A percentile compares a stretch with the other conserved stretches of the same genome.
phyloP scores from a whole-genome alignment of 2,329 filamentous ascomycete genomes.

The Arthrobotrys sphaeroides region DNA sequence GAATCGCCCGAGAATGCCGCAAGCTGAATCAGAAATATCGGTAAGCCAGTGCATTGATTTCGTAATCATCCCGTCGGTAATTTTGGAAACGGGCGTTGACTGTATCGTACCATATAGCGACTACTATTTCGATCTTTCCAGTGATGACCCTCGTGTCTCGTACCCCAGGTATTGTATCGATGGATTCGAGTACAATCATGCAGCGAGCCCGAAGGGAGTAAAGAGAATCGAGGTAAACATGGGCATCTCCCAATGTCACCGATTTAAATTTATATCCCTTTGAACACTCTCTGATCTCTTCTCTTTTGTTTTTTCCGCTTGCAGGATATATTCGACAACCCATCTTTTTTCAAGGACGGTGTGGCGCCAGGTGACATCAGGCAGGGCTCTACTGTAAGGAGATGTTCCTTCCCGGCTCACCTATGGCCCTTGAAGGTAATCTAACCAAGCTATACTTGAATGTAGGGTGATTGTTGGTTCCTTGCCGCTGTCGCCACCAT shows the following conservation, averaged over 20 bases:
- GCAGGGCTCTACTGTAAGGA: slow-evolving; percentile 67
- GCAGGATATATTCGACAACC: slow-evolving; percentile 78
- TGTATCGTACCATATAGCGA: slow-evolving; percentile 38
- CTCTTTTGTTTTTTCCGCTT: slow-evolving; percentile 61
- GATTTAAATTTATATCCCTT: no score
- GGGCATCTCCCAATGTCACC: no score
- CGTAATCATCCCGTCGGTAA: no score
- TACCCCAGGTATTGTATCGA: slow-evolving; percentile 65
- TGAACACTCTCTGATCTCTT: no score
- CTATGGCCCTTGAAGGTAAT: no score
- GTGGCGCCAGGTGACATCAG: slow-evolving; percentile 79
- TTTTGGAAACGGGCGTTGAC: neutral
- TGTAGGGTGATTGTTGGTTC: slow-evolving; percentile 85
- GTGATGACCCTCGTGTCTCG: slow-evolving; percentile 54
- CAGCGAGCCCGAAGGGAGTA: slow-evolving; percentile 50
- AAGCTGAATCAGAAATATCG: slow-evolving; percentile 85
- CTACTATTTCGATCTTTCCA: slow-evolving; percentile 75
- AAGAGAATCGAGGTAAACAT: slow-evolving; percentile 56
- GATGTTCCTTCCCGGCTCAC: no score
- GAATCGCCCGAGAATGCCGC: slow-evolving; percentile 72
- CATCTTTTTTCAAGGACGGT: slow-evolving; percentile 80
- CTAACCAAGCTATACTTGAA: no score
- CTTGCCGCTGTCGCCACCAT: slow-evolving; percentile 82
- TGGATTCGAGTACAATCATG: slow-evolving; percentile 62
- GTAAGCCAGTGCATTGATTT: slow-evolving; percentile 2